Evolutionary conservation across 495 filamentous ascomycete genomes (phyloP).

Genomic region (Neurospora sp.): DNA sequence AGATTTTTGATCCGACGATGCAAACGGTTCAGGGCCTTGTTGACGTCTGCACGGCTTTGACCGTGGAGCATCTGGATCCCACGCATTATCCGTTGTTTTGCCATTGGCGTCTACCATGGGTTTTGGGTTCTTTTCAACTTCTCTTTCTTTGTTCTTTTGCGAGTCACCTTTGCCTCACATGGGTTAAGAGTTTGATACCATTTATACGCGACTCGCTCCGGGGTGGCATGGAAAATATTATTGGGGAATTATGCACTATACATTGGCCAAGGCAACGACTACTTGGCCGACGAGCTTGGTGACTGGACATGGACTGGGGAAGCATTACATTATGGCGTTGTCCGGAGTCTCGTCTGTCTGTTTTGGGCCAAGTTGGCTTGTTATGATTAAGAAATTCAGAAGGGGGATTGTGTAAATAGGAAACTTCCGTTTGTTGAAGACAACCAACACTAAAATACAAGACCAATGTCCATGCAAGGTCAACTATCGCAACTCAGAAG

Average conservation of each 20-base stretch:
- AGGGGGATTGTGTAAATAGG: conserved; percentile 1
- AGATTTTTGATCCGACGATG: not conserved
- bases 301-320: conserved; percentile 1
- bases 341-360: not conserved
- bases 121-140: not conserved
- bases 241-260: not conserved
- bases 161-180: not conserved
- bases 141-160: not conserved
- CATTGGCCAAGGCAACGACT: not conserved
- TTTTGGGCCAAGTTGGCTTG: not conserved
- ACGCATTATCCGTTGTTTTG: not conserved
- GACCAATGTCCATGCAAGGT: not conserved
- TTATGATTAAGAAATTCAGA: not conserved
- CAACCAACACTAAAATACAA: not conserved
- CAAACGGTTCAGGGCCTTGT: not conserved
- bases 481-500: not conserved
- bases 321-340: conserved; percentile 6
- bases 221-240: not conserved
- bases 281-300: not conserved
- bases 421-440: not conserved
- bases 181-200: conserved; percentile 3
- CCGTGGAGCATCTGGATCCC: not conserved
- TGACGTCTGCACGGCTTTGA: not conserved
- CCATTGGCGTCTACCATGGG: not conserved
- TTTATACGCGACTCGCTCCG: not conserved